These are phyloP conservation scores for Biscogniauxia marginata DNA, from an alignment of 2,329 filamentous ascomycete species.

Conservation along the genomic window DNA sequence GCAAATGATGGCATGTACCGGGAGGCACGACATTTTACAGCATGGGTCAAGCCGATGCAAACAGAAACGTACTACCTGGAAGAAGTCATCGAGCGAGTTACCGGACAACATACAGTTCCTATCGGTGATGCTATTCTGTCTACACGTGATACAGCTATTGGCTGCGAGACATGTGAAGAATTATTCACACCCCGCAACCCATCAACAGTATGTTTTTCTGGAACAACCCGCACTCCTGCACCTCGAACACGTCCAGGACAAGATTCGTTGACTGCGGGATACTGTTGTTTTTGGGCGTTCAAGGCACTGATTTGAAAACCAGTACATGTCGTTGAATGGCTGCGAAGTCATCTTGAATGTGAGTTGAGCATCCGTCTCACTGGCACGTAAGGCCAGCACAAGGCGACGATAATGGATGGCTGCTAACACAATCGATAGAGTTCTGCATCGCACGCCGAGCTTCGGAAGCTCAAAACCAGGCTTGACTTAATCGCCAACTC, in stretches of 20 bases:
- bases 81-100: constrained; percentile 29
- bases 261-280: too few species aligned
- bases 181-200: constrained; percentile 12
- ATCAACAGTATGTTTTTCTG: constrained; percentile 8
- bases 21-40: constrained; percentile 34
- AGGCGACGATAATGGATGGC: background rate
- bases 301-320: too few species aligned
- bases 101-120: constrained; percentile 35
- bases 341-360: constrained; percentile 9
- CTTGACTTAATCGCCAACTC: constrained; percentile 18
- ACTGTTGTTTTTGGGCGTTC: too few species aligned
- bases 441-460: constrained; percentile 13
- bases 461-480: constrained; percentile 13
- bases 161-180: constrained; percentile 37
- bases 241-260: too few species aligned
- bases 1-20: constrained; percentile 12
- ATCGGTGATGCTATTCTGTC: constrained; percentile 42
- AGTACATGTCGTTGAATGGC: constrained; percentile 13
- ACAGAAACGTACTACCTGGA: constrained; percentile 39
- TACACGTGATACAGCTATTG: constrained; percentile 39
- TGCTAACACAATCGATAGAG: constrained; percentile 2
- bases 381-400: too few species aligned
- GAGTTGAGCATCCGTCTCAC: constrained; percentile 1
- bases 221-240: too few species aligned
- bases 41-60: constrained; percentile 37